Evolutionary conservation across 345 rosid genomes (phyloP).

Genomic region (Hibiscus syriacus): DNA sequence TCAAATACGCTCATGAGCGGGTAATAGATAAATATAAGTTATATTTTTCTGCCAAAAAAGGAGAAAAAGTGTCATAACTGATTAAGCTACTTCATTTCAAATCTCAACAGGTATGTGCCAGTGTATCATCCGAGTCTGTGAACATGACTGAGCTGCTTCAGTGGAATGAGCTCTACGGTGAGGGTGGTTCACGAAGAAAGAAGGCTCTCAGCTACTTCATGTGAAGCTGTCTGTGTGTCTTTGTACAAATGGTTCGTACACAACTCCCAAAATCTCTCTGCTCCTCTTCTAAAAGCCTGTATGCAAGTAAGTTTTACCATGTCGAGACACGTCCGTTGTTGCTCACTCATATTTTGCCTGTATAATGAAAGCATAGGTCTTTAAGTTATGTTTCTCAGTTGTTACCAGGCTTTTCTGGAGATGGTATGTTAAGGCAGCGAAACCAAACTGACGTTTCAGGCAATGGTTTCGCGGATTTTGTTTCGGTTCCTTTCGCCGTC

Average conservation of each 20-base stretch:
- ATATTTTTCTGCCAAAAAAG: not conserved
- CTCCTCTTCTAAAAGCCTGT: constrained; percentile 16
- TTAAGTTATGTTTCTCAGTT: constrained; percentile 16
- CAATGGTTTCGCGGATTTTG: constrained; percentile 17
- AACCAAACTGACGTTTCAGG: constrained; percentile 15
- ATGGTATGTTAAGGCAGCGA: constrained; percentile 22
- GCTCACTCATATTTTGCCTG: constrained; percentile 30
- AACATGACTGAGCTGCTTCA: constrained; percentile 76
- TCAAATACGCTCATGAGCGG: constrained; percentile 70
- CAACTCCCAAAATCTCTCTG: constrained; percentile 12
- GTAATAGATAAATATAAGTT: constrained; percentile 26
- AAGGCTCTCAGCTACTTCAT: constrained; percentile 75
- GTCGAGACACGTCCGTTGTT: not conserved
- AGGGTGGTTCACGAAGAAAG: constrained; percentile 83
- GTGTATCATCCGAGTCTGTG: constrained; percentile 78
- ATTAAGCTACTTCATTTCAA: not conserved
- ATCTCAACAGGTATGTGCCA: constrained; percentile 61
- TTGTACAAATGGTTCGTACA: constrained; percentile 34
- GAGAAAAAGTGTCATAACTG: not conserved
- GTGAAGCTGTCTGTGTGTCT: constrained; percentile 27
- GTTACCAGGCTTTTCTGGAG: constrained; percentile 11
- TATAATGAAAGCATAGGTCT: constrained; percentile 31
- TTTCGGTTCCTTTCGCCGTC: constrained; percentile 14
- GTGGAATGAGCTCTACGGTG: constrained; percentile 88
- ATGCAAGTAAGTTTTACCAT: constrained; percentile 24